phyloP scores from a whole-genome alignment of 2,329 filamentous ascomycete species.

The Fonsecaea monophora region DNA sequence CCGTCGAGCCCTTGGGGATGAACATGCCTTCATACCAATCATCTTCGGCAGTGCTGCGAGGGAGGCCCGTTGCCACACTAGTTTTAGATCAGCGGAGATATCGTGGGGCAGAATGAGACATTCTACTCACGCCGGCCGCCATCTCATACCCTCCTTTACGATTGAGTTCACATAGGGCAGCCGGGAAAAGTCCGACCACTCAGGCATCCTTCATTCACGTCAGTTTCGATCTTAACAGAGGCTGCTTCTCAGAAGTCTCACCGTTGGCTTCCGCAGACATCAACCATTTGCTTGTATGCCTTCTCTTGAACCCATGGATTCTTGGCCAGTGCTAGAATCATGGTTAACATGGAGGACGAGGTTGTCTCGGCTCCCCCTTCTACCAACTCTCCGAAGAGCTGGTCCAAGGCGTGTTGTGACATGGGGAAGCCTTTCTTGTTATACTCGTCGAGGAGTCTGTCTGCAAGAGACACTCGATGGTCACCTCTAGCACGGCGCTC shows the following conservation, averaged over 20 bases:
- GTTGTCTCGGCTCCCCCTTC: slow-evolving; percentile 31
- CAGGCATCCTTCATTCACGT: slow-evolving; percentile 32
- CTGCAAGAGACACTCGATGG: slow-evolving; percentile 18
- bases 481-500: slow-evolving; percentile 14
- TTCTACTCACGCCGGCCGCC: slow-evolving; percentile 45
- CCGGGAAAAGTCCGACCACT: slow-evolving; percentile 45
- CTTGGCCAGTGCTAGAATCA: slow-evolving; percentile 48
- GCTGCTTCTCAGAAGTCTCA: slow-evolving; percentile 17
- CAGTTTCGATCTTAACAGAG: too few relatives aligned
- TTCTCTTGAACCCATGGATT: slow-evolving; percentile 60
- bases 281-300: slow-evolving; percentile 56
- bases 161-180: slow-evolving; percentile 49
- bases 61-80: slow-evolving; percentile 23
- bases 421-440: slow-evolving; percentile 20
- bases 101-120: too few relatives aligned
- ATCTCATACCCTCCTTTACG: slow-evolving; percentile 52
- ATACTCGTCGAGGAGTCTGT: slow-evolving; percentile 16
- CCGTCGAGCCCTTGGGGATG: slow-evolving; percentile 55
- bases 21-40: slow-evolving; percentile 57
- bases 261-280: slow-evolving; percentile 52
- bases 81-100: too few relatives aligned
- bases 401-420: slow-evolving; percentile 18
- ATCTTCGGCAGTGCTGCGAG: slow-evolving; percentile 46
- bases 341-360: slow-evolving; percentile 21
- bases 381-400: slow-evolving; percentile 22